Evolutionary conservation across 495 filamentous ascomycete species (phyloP).

Genomic region (Hyaloscypha finlandica): DNA sequence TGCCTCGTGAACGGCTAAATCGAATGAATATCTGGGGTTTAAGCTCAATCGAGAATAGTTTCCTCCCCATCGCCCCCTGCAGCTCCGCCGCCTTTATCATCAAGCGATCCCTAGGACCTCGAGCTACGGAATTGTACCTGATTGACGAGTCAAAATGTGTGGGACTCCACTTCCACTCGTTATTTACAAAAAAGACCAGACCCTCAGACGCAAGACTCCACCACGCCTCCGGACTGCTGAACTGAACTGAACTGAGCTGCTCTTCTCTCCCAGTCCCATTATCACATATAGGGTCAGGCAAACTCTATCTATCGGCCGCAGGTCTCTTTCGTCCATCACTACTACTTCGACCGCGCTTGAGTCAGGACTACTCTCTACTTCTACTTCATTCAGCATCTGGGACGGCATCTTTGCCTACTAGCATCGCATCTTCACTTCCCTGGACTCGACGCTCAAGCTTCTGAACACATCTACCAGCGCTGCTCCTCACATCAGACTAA

Average conservation of each 20-base stretch:
- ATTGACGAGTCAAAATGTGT: conserved; percentile 26
- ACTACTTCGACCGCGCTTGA: neutral
- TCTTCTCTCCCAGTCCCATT: neutral
- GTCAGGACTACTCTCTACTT: neutral
- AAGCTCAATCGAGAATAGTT: conserved; percentile 15
- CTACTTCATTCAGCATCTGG: neutral
- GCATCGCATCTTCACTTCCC: neutral
- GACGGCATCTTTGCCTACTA: neutral
- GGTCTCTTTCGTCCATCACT: neutral
- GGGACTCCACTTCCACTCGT: conserved; percentile 10
- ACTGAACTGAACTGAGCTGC: neutral
- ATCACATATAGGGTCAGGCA: conserved; percentile 1
- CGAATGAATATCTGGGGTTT: conserved; percentile 23
- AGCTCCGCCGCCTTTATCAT: conserved; percentile 10
- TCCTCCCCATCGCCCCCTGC: neutral
- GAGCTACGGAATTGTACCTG: conserved; percentile 18
- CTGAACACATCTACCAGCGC: neutral
- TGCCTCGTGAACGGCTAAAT: conserved; percentile 25
- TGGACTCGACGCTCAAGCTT: neutral
- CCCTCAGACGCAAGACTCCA: conserved; percentile 11
- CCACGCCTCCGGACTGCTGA: conserved; percentile 6
- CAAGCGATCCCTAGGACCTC: conserved; percentile 12
- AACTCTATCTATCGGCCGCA: neutral
- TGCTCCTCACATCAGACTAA: neutral
- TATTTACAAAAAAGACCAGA: conserved; percentile 16